A percentile compares a stretch with the other conserved stretches of the same genome.
These are phyloP conservation scores for Diplodia scrobiculata DNA, from an alignment of 2,329 filamentous ascomycete genomes.

Conservation along the genomic window DNA sequence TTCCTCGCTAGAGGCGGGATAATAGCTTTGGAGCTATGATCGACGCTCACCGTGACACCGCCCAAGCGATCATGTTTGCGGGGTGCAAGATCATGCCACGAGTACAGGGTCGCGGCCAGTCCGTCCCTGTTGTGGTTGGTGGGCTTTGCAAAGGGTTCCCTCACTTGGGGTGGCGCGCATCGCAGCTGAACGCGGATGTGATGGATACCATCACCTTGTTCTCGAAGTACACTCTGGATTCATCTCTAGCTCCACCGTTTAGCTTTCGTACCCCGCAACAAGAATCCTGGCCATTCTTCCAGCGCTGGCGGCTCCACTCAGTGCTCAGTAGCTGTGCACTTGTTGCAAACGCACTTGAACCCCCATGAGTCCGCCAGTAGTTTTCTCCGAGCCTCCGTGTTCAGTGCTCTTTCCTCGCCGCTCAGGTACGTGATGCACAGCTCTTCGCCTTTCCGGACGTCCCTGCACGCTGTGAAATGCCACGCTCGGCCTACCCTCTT, in stretches of 20 bases:
- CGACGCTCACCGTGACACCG: background rate
- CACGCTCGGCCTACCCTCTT: slow-evolving; percentile 46
- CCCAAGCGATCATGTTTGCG: background rate
- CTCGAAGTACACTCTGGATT: background rate
- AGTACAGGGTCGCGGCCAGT: background rate
- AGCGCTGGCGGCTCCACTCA: background rate
- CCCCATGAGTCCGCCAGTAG: slow-evolving; percentile 49
- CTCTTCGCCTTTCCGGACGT: slow-evolving; percentile 47
- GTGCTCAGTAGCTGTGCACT: slow-evolving; percentile 38
- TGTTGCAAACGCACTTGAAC: slow-evolving; percentile 50
- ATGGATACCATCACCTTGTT: background rate
- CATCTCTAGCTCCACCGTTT: slow-evolving; percentile 14
- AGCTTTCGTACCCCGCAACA: background rate
- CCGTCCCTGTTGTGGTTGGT: background rate
- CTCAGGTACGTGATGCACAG: slow-evolving; percentile 54
- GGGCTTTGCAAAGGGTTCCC: background rate
- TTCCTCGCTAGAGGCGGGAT: slow-evolving; percentile 10
- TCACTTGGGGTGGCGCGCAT: background rate
- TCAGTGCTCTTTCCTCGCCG: slow-evolving; percentile 50
- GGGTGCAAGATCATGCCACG: background rate
- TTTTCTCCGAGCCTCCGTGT: slow-evolving; percentile 42
- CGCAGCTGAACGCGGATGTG: background rate
- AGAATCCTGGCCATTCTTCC: background rate
- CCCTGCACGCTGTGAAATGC: slow-evolving; percentile 45
- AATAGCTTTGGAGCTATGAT: background rate